A percentile compares a stretch with the other conserved stretches of the same genome.
phyloP scores from a whole-genome alignment of 805 yeast genomes.

The Barnettozyma pratensis region DNA sequence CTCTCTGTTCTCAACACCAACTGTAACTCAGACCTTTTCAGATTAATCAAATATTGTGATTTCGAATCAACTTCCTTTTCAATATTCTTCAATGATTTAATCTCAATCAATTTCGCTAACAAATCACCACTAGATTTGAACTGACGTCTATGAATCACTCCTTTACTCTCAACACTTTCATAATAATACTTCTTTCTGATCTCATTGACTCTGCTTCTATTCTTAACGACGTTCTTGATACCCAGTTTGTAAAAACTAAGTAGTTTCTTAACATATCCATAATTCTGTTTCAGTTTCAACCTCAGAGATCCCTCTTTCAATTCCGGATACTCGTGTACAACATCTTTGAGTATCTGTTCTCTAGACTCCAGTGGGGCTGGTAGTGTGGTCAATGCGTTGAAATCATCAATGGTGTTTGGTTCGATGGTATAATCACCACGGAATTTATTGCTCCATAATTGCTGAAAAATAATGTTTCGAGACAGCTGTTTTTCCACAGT shows the following conservation, averaged over 20 bases:
- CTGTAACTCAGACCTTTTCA: slow-evolving; percentile 44
- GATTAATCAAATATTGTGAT: slow-evolving; percentile 25
- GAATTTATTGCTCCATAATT: slow-evolving; percentile 1
- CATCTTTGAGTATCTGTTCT: slow-evolving; percentile 21
- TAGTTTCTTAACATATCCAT: slow-evolving; percentile 39
- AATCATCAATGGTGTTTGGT: slow-evolving; percentile 5
- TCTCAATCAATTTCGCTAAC: slow-evolving; percentile 33
- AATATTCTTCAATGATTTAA: slow-evolving; percentile 25
- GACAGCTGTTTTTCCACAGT: not conserved
- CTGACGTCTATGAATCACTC: slow-evolving; percentile 17
- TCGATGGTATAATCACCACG: not conserved
- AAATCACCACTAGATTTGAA: slow-evolving; percentile 33
- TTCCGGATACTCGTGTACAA: slow-evolving; percentile 18
- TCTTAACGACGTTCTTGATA: slow-evolving; percentile 48
- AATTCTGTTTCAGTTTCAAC: slow-evolving; percentile 33
- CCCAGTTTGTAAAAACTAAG: slow-evolving; percentile 56
- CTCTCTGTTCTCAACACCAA: slow-evolving; percentile 38
- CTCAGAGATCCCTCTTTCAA: slow-evolving; percentile 21
- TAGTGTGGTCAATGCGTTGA: slow-evolving; percentile 6
- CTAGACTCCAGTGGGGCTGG: slow-evolving; percentile 3
- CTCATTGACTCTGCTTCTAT: slow-evolving; percentile 27
- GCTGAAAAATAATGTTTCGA: not conserved
- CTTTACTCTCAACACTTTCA: slow-evolving; percentile 18
- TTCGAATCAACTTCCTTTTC: slow-evolving; percentile 13
- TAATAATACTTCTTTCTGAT: slow-evolving; percentile 26